Conservation (phyloP, 805 yeast genomes). For the Pichia californica region DNA sequence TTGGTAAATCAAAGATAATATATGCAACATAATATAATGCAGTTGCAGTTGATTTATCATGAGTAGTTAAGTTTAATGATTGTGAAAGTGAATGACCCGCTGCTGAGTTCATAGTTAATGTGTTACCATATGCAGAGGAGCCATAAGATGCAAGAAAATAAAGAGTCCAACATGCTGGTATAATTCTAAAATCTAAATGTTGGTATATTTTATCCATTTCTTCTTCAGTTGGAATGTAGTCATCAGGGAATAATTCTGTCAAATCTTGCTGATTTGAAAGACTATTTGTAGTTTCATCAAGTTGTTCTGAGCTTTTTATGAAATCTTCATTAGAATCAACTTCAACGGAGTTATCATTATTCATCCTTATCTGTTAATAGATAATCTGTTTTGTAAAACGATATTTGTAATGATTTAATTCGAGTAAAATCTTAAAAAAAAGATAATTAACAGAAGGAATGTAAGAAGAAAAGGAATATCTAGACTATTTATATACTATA, state of each 20-base stretch:
- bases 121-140: conserved; percentile 65
- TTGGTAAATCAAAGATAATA: conserved; percentile 80
- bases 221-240: conserved; percentile 21
- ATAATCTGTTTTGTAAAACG: too few species aligned
- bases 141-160: conserved; percentile 80
- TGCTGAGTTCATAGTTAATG: conserved; percentile 69
- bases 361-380: too few species aligned
- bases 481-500: too few species aligned
- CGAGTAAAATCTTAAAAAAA: too few species aligned
- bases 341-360: background rate
- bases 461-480: too few species aligned
- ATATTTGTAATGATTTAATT: too few species aligned
- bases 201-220: conserved; percentile 50
- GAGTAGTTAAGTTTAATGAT: conserved; percentile 43
- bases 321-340: background rate
- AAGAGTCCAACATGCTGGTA: conserved; percentile 76
- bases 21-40: conserved; percentile 80
- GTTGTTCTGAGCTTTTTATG: background rate
- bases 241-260: conserved; percentile 8
- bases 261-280: background rate
- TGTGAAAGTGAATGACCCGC: conserved; percentile 55
- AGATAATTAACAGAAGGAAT: too few species aligned
- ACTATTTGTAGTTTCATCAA: background rate
- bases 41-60: conserved; percentile 65
- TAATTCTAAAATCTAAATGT: conserved; percentile 61